Evolutionary conservation across 2,329 filamentous ascomycete genomes (phyloP).

Genomic region (Cercospora sp.): DNA sequence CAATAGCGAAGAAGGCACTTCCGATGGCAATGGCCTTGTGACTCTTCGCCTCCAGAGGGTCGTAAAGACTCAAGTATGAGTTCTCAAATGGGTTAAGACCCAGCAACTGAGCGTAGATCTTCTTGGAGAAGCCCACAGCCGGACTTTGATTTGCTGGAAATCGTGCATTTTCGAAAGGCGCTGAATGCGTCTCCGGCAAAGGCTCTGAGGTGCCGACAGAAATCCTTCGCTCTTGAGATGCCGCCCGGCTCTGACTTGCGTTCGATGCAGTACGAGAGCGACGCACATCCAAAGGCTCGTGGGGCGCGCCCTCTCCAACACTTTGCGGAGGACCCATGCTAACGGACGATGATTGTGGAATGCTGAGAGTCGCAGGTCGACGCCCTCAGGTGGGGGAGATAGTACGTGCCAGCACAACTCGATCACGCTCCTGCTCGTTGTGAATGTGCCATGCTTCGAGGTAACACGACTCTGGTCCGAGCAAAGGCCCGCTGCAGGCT

Average conservation of each 20-base stretch:
- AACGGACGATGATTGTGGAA: neutral
- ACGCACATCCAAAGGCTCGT: constrained; percentile 4
- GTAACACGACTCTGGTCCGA: neutral
- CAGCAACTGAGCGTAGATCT: constrained; percentile 40
- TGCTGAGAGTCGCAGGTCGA: neutral
- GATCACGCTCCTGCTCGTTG: neutral
- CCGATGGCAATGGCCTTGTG: constrained; percentile 42
- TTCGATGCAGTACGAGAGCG: neutral
- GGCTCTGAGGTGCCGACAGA: constrained; percentile 10
- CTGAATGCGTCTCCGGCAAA: constrained; percentile 7
- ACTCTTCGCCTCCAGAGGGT: constrained; percentile 45
- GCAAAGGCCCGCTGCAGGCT: neutral
- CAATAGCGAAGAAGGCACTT: constrained; percentile 42
- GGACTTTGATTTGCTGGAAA: constrained; percentile 9
- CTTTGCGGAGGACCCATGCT: neutral
- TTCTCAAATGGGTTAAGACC: constrained; percentile 49
- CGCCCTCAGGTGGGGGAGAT: neutral
- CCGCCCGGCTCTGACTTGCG: neutral
- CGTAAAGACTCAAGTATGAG: constrained; percentile 54
- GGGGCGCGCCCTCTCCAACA: neutral
- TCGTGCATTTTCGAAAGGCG: constrained; percentile 3
- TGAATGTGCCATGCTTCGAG: constrained; percentile 2
- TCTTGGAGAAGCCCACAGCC: constrained; percentile 11
- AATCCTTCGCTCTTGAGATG: neutral
- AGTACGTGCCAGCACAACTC: neutral